These are phyloP conservation scores for Lyophyllum decastes DNA, from an alignment of 768 basidiomycete species.

Conservation along the genomic window DNA sequence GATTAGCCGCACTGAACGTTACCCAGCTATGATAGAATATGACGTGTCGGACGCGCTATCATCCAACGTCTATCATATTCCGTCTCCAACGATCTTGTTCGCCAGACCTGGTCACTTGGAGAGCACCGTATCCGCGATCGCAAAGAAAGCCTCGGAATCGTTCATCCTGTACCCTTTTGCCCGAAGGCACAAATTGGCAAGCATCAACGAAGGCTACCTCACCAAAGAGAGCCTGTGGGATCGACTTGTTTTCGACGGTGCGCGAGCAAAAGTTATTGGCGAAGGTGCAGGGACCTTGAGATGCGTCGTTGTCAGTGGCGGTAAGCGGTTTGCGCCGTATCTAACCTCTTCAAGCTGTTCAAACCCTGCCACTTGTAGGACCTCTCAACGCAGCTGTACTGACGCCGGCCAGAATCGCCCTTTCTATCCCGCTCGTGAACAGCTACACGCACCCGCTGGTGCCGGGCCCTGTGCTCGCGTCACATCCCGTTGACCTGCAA, in stretches of 20 bases:
- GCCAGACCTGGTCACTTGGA: constrained; percentile 63
- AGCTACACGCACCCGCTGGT: constrained; percentile 61
- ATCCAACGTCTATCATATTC: constrained; percentile 53
- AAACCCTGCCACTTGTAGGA: constrained; percentile 34
- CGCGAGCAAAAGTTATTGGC: constrained; percentile 62
- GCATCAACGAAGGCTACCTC: constrained; percentile 70
- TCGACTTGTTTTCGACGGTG: constrained; percentile 68
- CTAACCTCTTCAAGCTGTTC: neutral
- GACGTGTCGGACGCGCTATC: constrained; percentile 52
- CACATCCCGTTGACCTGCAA: constrained; percentile 86
- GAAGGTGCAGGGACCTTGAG: constrained; percentile 63
- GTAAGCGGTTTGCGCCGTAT: constrained; percentile 37
- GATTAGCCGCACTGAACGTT: neutral
- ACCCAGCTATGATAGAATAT: constrained; percentile 20
- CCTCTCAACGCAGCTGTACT: constrained; percentile 48
- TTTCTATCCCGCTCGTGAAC: constrained; percentile 78
- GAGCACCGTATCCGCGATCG: constrained; percentile 53
- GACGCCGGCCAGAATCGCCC: constrained; percentile 67
- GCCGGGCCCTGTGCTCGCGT: constrained; percentile 77
- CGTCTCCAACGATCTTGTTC: constrained; percentile 82
- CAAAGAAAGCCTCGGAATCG: constrained; percentile 53
- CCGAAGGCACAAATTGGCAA: constrained; percentile 76
- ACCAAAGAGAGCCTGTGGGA: constrained; percentile 87
- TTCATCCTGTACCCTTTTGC: constrained; percentile 61
- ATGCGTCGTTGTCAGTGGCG: constrained; percentile 71